Conservation (phyloP, 177 flowering plant species). For the Telopea speciosissima region DNA sequence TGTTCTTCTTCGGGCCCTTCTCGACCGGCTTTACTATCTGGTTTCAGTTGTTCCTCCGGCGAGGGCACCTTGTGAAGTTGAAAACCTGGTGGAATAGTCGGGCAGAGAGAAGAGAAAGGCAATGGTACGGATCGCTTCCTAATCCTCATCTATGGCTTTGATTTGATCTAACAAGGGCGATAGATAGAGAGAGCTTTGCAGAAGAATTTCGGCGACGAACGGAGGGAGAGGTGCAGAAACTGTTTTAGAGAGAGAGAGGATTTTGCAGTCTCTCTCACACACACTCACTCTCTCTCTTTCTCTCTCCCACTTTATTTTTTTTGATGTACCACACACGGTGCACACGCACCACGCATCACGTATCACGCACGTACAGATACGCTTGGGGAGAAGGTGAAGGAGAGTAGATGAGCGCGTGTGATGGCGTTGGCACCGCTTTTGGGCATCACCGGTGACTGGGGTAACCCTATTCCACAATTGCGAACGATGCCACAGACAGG, state of each 20-base stretch:
- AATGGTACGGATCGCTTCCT: constrained; percentile 42
- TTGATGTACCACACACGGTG: neutral
- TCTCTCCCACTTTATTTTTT: constrained; percentile 11
- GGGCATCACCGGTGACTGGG: neutral
- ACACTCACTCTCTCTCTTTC: no score
- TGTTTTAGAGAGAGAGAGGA: neutral
- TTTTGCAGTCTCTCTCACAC: neutral
- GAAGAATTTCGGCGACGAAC: neutral
- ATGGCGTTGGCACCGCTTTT: neutral
- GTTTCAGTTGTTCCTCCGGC: constrained; percentile 1
- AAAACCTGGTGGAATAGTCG: constrained; percentile 42
- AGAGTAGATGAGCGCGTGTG: constrained; percentile 4
- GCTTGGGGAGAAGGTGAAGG: no score
- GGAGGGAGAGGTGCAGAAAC: constrained; percentile 2
- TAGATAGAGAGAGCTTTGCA: neutral
- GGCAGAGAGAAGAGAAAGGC: no score
- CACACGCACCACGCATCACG: constrained; percentile 11
- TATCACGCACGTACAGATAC: neutral
- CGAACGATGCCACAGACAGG: no score
- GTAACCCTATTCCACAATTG: neutral
- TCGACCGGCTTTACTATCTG: neutral
- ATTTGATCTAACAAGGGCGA: neutral
- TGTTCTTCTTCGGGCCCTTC: neutral
- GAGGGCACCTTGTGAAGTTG: constrained; percentile 22
- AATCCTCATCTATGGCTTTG: constrained; percentile 42